Conservation (phyloP, 345 rosid genomes). For the Rhodamnia rubescens region DNA sequence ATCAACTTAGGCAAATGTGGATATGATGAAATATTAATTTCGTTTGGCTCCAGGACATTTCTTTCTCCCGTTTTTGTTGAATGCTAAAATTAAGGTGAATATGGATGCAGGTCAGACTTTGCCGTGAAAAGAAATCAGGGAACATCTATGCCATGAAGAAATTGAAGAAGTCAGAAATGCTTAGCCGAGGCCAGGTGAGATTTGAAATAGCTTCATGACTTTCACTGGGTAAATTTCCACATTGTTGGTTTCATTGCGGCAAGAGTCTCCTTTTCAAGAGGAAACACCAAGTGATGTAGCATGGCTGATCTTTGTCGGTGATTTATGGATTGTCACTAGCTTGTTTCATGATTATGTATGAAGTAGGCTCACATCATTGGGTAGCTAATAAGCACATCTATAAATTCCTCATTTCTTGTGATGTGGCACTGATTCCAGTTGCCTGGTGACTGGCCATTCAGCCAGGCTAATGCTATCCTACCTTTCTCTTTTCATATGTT, state of each 20-base stretch:
- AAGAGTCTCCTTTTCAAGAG: not conserved
- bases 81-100: not conserved
- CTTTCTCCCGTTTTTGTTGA: not conserved
- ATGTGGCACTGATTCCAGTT: not conserved
- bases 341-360: not conserved
- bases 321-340: not conserved
- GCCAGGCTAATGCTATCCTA: not conserved
- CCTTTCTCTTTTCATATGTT: not conserved
- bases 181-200: constrained; percentile 92
- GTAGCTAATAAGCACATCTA: not conserved
- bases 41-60: not conserved
- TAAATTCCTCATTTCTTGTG: not conserved
- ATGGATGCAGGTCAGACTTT: constrained; percentile 59
- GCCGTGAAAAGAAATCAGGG: constrained; percentile 75
- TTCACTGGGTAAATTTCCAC: not conserved
- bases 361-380: not conserved
- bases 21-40: not conserved
- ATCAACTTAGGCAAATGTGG: not conserved
- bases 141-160: constrained; percentile 92
- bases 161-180: constrained; percentile 95
- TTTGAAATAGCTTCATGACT: not conserved
- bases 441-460: not conserved
- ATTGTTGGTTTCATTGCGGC: not conserved
- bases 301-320: not conserved
- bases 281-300: not conserved